phyloP scores from a whole-genome alignment of 306 rosid genomes.

The Cicer bijugum region DNA sequence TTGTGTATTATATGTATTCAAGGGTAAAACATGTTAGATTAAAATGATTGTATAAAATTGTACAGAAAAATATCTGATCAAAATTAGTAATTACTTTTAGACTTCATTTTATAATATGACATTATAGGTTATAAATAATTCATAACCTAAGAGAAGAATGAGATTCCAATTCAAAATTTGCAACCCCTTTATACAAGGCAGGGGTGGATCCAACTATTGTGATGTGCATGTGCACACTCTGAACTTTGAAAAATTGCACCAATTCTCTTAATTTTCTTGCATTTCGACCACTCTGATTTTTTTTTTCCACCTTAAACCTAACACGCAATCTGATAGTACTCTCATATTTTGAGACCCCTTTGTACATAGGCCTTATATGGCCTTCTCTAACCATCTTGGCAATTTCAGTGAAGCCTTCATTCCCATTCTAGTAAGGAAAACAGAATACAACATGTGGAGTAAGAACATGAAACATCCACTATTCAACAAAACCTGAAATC shows the following conservation, averaged over 20 bases:
- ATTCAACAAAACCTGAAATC: conserved; percentile 70
- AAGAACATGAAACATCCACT: conserved; percentile 76
- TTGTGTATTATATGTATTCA: background rate
- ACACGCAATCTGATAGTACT: too few relatives aligned
- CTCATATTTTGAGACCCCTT: background rate
- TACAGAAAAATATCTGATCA: background rate
- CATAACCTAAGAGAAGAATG: conserved; percentile 29
- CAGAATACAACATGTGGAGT: conserved; percentile 83
- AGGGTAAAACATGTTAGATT: background rate
- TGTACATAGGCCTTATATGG: conserved; percentile 46
- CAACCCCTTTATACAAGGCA: background rate
- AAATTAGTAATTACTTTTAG: background rate
- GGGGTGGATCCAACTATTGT: too few relatives aligned
- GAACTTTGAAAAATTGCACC: too few relatives aligned
- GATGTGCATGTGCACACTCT: too few relatives aligned
- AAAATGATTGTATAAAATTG: background rate
- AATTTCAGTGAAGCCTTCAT: conserved; percentile 78
- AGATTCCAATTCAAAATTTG: conserved; percentile 3
- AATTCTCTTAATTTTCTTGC: too few relatives aligned
- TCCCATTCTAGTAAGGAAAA: conserved; percentile 86
- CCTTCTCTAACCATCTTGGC: conserved; percentile 93
- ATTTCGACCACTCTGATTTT: too few relatives aligned
- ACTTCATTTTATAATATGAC: conserved; percentile 1
- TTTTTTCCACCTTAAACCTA: too few relatives aligned
- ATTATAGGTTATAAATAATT: conserved; percentile 30